These are phyloP conservation scores for Talaromyces atroroseus DNA, from an alignment of 2,329 filamentous ascomycete genomes.

Conservation along the genomic window DNA sequence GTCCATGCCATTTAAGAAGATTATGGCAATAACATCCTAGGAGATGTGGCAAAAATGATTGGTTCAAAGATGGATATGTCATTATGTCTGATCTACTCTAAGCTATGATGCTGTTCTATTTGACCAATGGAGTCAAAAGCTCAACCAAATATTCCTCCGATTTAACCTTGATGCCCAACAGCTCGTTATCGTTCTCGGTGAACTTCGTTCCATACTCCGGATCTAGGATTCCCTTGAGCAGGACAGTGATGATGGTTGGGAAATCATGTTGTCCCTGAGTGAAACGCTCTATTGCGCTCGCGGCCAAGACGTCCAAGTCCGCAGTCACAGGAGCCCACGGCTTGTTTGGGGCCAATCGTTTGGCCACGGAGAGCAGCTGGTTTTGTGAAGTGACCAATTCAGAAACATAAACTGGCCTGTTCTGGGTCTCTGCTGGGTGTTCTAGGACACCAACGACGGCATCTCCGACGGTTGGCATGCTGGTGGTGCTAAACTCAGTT, in stretches of 20 bases:
- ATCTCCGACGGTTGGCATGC: conserved; percentile 6
- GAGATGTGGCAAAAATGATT: too few relatives aligned
- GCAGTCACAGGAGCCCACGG: conserved; percentile 9
- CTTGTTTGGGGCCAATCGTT: neutral
- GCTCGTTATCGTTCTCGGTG: conserved; percentile 6
- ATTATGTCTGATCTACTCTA: too few relatives aligned
- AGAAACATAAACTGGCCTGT: conserved; percentile 3
- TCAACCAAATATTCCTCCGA: conserved; percentile 6
- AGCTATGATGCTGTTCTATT: neutral
- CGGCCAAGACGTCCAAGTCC: conserved; percentile 1
- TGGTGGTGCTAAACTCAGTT: conserved; percentile 5
- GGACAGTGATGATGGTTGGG: neutral
- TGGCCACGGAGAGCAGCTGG: neutral
- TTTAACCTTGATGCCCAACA: conserved; percentile 10
- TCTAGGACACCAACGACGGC: conserved; percentile 5
- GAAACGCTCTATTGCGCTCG: conserved; percentile 6
- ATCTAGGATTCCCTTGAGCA: conserved; percentile 1
- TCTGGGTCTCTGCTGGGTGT: neutral
- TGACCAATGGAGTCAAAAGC: conserved; percentile 6
- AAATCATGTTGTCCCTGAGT: conserved; percentile 6
- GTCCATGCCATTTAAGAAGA: too few relatives aligned
- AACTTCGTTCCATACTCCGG: neutral
- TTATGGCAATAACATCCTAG: too few relatives aligned
- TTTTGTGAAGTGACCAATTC: conserved; percentile 5
- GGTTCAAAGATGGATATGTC: too few relatives aligned